Conservation (phyloP, 805 yeast genomes). For the Cyberlindnera petersonii region DNA sequence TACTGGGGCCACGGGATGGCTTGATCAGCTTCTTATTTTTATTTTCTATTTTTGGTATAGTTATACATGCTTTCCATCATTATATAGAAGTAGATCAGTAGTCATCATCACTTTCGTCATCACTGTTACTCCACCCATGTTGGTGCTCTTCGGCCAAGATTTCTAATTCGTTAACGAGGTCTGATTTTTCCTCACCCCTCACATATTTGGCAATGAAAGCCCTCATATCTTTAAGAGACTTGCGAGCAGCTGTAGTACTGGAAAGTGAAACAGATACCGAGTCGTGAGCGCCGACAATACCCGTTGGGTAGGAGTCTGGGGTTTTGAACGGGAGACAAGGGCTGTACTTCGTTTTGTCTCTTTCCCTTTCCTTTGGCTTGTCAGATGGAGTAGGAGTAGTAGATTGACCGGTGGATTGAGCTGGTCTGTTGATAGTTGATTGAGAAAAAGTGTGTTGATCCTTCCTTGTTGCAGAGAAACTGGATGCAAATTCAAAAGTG, state of each 20-base stretch:
- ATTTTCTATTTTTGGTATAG: too few relatives aligned
- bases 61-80: too few relatives aligned
- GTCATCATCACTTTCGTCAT: slow-evolving; percentile 39
- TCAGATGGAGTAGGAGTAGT: background rate
- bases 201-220: slow-evolving; percentile 30
- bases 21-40: too few relatives aligned
- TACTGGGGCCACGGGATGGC: too few relatives aligned
- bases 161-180: slow-evolving; percentile 46
- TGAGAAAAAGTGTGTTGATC: slow-evolving; percentile 27
- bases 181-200: slow-evolving; percentile 49
- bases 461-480: slow-evolving; percentile 6
- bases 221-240: slow-evolving; percentile 23
- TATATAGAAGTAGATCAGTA: slow-evolving; percentile 6
- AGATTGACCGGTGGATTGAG: background rate
- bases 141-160: slow-evolving; percentile 44
- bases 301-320: slow-evolving; percentile 34
- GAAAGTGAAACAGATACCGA: slow-evolving; percentile 19
- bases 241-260: slow-evolving; percentile 20
- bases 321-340: slow-evolving; percentile 17
- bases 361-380: background rate
- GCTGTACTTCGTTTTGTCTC: slow-evolving; percentile 9
- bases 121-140: slow-evolving; percentile 42
- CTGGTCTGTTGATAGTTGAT: slow-evolving; percentile 25
- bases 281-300: slow-evolving; percentile 16
- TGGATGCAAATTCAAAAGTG: slow-evolving; percentile 7